phyloP scores from a whole-genome alignment of 2,329 filamentous ascomycete genomes.

The Aotearoamyces nothofagi region DNA sequence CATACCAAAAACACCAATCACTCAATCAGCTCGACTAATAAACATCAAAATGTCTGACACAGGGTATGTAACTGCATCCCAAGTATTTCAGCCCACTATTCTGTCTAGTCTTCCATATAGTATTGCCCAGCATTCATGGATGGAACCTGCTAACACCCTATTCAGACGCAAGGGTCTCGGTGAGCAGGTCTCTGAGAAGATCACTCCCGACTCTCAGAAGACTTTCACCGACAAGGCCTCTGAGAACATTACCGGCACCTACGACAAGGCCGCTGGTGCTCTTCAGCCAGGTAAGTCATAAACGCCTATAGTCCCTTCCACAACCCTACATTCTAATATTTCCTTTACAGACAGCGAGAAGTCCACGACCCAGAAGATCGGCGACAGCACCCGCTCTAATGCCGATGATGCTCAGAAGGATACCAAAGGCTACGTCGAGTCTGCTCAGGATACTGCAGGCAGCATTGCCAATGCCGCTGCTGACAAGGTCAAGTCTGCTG shows the following conservation, averaged over 20 bases:
- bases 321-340: no score
- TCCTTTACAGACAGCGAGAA: slow-evolving; percentile 20
- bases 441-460: slow-evolving; percentile 24
- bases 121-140: background rate
- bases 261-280: slow-evolving; percentile 29
- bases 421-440: slow-evolving; percentile 23
- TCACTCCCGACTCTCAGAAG: slow-evolving; percentile 39
- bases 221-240: slow-evolving; percentile 27
- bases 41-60: background rate
- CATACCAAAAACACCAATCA: background rate
- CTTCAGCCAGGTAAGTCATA: slow-evolving; percentile 27
- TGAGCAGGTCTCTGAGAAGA: slow-evolving; percentile 31
- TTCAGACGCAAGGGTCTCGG: slow-evolving; percentile 29
- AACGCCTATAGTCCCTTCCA: slow-evolving; percentile 6
- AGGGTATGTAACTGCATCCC: background rate
- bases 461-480: slow-evolving; percentile 18
- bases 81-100: background rate
- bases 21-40: background rate
- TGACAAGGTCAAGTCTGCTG: slow-evolving; percentile 17
- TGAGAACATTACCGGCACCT: slow-evolving; percentile 27
- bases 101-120: background rate
- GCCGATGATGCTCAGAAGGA: slow-evolving; percentile 24
- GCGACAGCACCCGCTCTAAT: slow-evolving; percentile 26
- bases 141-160: slow-evolving; percentile 3
- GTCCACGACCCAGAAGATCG: slow-evolving; percentile 28